Conservation (phyloP, 2,329 filamentous ascomycete genomes). For the Penicillium sp. region DNA sequence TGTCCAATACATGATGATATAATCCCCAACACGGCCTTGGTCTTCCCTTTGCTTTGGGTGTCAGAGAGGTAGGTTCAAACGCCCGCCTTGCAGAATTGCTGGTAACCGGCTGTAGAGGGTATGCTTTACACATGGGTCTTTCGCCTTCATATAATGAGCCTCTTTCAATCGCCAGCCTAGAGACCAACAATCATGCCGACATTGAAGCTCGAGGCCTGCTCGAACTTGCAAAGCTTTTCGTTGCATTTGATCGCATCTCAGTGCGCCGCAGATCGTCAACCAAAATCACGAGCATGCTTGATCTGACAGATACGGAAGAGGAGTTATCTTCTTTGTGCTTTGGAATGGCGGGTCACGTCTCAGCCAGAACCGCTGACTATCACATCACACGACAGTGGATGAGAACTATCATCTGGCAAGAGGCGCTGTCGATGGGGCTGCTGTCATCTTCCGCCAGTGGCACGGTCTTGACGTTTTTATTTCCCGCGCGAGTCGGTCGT, state of each 20-base stretch:
- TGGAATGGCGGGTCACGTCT: conserved; percentile 11
- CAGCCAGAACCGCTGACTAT: conserved; percentile 29
- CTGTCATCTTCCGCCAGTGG: conserved; percentile 26
- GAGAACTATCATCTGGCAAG: conserved; percentile 35
- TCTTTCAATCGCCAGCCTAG: conserved; percentile 8
- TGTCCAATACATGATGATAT: conserved; percentile 9
- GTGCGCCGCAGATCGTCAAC: neutral
- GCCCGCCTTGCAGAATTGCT: neutral
- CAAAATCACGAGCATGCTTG: neutral
- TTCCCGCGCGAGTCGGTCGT: conserved; percentile 27
- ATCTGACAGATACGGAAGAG: conserved; percentile 24
- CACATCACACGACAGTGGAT: conserved; percentile 35
- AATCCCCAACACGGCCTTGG: conserved; percentile 26
- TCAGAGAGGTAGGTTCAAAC: conserved; percentile 27
- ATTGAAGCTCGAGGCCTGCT: conserved; percentile 26
- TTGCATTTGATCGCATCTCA: conserved; percentile 26
- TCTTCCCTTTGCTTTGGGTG: conserved; percentile 33
- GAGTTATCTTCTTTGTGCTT: conserved; percentile 21
- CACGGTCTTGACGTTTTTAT: conserved; percentile 27
- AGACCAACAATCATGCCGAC: conserved; percentile 6
- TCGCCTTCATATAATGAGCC: conserved; percentile 25
- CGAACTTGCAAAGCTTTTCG: conserved; percentile 27
- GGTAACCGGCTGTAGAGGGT: conserved; percentile 23
- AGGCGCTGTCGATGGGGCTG: conserved; percentile 27
- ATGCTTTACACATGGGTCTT: conserved; percentile 33